Evolutionary conservation across 2,329 filamentous ascomycete species (phyloP), one percentile per base, ranked within the genome.

Genomic region (Tolypocladium capitatum): DNA sequence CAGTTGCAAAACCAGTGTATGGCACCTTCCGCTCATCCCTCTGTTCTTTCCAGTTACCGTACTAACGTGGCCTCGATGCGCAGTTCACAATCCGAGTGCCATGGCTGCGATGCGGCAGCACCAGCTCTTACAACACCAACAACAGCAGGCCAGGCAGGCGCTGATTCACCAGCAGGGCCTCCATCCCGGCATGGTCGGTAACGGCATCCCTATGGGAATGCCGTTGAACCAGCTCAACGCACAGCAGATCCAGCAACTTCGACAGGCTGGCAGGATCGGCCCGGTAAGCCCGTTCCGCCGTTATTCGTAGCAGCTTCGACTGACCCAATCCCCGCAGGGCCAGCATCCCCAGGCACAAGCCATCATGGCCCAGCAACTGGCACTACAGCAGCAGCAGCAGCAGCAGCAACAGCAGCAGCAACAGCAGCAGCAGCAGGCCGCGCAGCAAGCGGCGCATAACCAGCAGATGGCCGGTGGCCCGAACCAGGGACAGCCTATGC

Each of bases 71-170:
- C 24, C 41, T 27, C 18, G 20, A 24, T 30, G 43, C 46, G 31
- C 51, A 68, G 65, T 62, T 53, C 60, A 58, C 48, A 69, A 67
- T 52, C 64, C 63, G 35, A 60, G 58, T 49, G 60, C 61, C 48
- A 62, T 68, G 56, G 64, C 61, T 31, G 62, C 63, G 57, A 72
- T 67, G 58, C 68, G 77, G 51, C 76, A 81, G 53, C 76, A 80
- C 51, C 72, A 78, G 48, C 65, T 75, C 4, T 68, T 78, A 36
- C 75, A 79, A 44, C 76, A 81, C 41, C 74, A 78, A 52, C 74
- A 75, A 48, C 67, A 70, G 48, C 68, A 74, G 48, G 64, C 66
- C 21, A 66, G 73, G 45, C 75, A 81, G 52, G 68, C 68, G 7
- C 62, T 78, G 50, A 69, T 80, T 65, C 68, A 69, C 16, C 75